Evolutionary conservation across 2,329 filamentous ascomycete genomes (phyloP), one percentile per base, ranked within the genome.

Genomic region (Fusarium sp.): DNA sequence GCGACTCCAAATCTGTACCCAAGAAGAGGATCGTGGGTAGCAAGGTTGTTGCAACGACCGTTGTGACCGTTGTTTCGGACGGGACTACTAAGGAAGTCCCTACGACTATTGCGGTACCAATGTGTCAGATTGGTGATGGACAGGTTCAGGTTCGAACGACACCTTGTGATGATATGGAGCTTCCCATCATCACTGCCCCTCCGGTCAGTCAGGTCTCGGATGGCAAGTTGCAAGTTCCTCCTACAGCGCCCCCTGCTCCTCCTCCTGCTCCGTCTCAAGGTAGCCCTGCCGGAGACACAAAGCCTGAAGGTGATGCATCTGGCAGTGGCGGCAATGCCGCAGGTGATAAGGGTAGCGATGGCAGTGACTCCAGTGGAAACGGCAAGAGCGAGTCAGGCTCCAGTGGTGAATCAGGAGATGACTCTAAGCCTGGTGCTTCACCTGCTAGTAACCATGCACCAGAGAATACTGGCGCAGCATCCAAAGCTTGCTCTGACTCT

Each of bases 111-210:
- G 76, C 79, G 8, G 74, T 85, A 4, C 81, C 83, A 11, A 78
- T 87, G 64, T 87, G 83, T 75, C 82, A 86, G 76, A 86, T 86
- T 60, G 77, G 77, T 8, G 78, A 80, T 49, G 79, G 79, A 33
- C 83, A 89, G 71, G 77, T 86, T 52, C 84, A 89, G 62, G 82
- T 77, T 20, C 81, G 81, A 64, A 83, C 81, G 4, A 83, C 81
- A 0, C 82, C 82, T 18, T 85, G 83, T 63, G 80, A 80, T 16
- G 73, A 76, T 9, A 69, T 80, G 61, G 56, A 72, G 3, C 9
- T 75, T 3, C 62, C 69, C 4, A 38, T 71, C 44, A 72, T 75
- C 26, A 73, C 71, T 4, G 72, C 74, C 7, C 59, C 74, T n/a
- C 77, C 80, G 5, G 67, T 76, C 15, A 74, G 67, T 44, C 77